Evolutionary conservation across 345 rosid species (phyloP).

Genomic region (rapeseed (Brassica napus)): DNA sequence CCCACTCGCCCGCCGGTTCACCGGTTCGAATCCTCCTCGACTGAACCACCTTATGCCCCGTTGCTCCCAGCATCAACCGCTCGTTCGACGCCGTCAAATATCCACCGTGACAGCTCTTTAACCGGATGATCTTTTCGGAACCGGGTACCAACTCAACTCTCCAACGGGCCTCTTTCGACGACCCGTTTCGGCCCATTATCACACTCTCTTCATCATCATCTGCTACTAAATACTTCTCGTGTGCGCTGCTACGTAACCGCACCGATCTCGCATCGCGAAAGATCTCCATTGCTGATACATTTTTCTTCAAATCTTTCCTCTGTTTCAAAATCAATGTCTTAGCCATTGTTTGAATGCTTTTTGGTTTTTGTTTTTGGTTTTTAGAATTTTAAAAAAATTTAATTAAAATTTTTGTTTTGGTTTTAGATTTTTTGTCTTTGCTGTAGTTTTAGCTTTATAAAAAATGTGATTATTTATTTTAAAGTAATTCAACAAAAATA

Average conservation of each 20-base stretch:
- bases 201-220: conserved; percentile 77
- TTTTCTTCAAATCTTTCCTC: conserved; percentile 26
- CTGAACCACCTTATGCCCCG: conserved; percentile 75
- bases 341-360: not conserved
- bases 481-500: too few species aligned
- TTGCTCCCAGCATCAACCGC: conserved; percentile 68
- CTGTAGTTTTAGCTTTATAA: too few species aligned
- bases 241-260: conserved; percentile 64
- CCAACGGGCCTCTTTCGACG: conserved; percentile 61
- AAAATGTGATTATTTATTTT: too few species aligned
- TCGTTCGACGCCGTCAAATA: conserved; percentile 80
- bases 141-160: conserved; percentile 63
- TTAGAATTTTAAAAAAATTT: too few species aligned
- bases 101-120: conserved; percentile 65
- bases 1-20: conserved; percentile 78
- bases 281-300: conserved; percentile 53
- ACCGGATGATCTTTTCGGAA: conserved; percentile 53
- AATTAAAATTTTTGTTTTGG: too few species aligned
- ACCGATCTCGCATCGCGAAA: conserved; percentile 66
- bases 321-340: not conserved
- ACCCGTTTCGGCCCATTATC: conserved; percentile 61
- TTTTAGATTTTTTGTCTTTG: too few species aligned
- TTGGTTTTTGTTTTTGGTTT: too few species aligned
- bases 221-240: conserved; percentile 67
- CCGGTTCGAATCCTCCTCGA: conserved; percentile 46